Conservation (phyloP, 768 basidiomycete genomes). For the Boletus subparvulus region DNA sequence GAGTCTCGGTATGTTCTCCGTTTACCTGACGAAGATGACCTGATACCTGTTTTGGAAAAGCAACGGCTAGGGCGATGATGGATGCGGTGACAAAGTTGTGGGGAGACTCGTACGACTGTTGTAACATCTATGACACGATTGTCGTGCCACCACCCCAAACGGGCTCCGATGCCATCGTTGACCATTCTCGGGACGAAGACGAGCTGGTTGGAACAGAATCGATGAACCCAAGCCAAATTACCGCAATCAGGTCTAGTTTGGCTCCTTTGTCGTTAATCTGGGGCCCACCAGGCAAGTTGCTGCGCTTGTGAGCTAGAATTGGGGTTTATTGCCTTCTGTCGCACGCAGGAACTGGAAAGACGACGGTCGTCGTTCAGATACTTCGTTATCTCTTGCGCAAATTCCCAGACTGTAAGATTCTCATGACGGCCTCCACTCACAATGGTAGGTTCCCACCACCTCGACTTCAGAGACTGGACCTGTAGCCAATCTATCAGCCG, state of each 20-base stretch:
- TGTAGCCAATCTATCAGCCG: slow-evolving; percentile 42
- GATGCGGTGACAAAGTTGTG: slow-evolving; percentile 55
- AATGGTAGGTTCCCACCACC: slow-evolving; percentile 43
- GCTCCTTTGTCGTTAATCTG: slow-evolving; percentile 57
- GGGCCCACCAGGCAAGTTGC: slow-evolving; percentile 59
- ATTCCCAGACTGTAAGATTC: slow-evolving; percentile 43
- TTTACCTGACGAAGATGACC: not conserved
- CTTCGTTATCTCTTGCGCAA: slow-evolving; percentile 42
- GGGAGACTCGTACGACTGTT: slow-evolving; percentile 43
- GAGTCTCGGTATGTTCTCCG: slow-evolving; percentile 44
- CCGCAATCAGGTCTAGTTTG: slow-evolving; percentile 47
- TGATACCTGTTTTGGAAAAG: slow-evolving; percentile 30
- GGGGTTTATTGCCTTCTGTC: not conserved
- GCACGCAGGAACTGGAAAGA: slow-evolving; percentile 63
- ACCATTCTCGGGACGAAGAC: slow-evolving; percentile 6
- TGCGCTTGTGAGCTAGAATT: not conserved
- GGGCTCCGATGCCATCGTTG: slow-evolving; percentile 21
- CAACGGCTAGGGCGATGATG: slow-evolving; percentile 64
- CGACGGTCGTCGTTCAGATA: slow-evolving; percentile 66
- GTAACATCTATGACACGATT: slow-evolving; percentile 51
- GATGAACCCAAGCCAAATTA: slow-evolving; percentile 56
- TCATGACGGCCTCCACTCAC: slow-evolving; percentile 73
- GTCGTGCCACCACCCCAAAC: slow-evolving; percentile 23
- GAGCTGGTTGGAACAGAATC: slow-evolving; percentile 13
- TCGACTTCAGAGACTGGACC: not conserved